Evolutionary conservation across 176 grass and related monocot species (phyloP).

Genomic region (Cymbopogon citratus): DNA sequence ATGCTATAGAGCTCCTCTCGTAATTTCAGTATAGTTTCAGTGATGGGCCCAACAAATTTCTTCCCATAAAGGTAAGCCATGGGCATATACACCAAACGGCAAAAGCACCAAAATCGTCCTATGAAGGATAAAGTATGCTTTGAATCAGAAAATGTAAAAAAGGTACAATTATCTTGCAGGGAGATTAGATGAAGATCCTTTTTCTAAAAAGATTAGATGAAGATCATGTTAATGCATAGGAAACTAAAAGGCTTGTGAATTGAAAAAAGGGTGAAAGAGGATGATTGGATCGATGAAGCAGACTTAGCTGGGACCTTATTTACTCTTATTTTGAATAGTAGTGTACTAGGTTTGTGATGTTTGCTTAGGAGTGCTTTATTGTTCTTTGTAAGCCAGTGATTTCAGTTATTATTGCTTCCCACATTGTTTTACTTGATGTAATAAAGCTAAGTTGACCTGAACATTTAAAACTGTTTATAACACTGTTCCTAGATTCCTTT

Average conservation of each 20-base stretch:
- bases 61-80: conserved; percentile 61
- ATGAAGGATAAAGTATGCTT: not conserved
- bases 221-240: not conserved
- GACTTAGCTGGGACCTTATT: not conserved
- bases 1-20: conserved; percentile 14
- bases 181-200: too few species aligned
- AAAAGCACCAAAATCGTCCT: conserved; percentile 53
- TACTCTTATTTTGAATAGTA: not conserved
- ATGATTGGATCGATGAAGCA: not conserved
- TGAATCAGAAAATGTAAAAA: not conserved
- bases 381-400: not conserved
- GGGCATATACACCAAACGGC: conserved; percentile 42
- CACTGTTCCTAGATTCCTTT: not conserved
- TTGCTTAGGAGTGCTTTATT: not conserved
- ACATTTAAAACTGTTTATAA: not conserved
- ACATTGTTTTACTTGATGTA: not conserved
- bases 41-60: conserved; percentile 50
- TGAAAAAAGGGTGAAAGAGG: not conserved
- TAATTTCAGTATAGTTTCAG: conserved; percentile 29
- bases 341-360: not conserved
- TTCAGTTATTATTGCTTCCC: not conserved
- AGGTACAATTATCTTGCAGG: not conserved
- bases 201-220: not conserved
- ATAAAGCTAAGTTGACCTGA: not conserved
- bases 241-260: not conserved